Conservation (phyloP, 2,329 filamentous ascomycete genomes). For the Fusarium sp. region DNA sequence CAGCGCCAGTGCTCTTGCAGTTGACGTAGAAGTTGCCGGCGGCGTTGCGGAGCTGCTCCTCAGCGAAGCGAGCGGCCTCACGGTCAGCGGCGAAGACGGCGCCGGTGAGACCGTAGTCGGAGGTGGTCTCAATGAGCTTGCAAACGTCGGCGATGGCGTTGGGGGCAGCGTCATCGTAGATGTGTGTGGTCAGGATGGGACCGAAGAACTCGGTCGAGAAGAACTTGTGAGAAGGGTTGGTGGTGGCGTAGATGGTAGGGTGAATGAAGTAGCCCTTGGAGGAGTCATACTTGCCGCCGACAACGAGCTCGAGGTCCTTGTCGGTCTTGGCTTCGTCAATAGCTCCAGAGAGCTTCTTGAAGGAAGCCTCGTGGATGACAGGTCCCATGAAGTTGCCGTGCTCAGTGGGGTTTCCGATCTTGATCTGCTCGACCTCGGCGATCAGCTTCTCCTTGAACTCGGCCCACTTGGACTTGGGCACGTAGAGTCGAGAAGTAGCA, state of each 20-base stretch:
- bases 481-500: slow-evolving; percentile 83
- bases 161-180: slow-evolving; percentile 77
- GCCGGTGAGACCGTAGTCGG: slow-evolving; percentile 83
- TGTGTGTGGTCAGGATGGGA: slow-evolving; percentile 78
- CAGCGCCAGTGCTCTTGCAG: slow-evolving; percentile 81
- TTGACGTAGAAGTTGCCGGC: slow-evolving; percentile 91
- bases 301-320: slow-evolving; percentile 76
- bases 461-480: slow-evolving; percentile 80
- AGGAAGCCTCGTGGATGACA: slow-evolving; percentile 85
- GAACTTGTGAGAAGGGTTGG: slow-evolving; percentile 79
- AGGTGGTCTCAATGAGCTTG: slow-evolving; percentile 75
- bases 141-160: slow-evolving; percentile 70
- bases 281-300: slow-evolving; percentile 81
- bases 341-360: slow-evolving; percentile 81
- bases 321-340: slow-evolving; percentile 87
- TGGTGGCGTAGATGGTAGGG: slow-evolving; percentile 84
- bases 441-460: slow-evolving; percentile 76
- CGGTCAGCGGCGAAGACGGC: slow-evolving; percentile 80
- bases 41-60: slow-evolving; percentile 77
- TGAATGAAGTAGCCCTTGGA: slow-evolving; percentile 86
- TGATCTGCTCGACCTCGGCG: slow-evolving; percentile 76
- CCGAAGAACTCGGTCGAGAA: slow-evolving; percentile 86
- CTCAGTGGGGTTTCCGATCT: slow-evolving; percentile 75
- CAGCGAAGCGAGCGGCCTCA: slow-evolving; percentile 73
- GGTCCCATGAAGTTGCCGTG: slow-evolving; percentile 87